Evolutionary conservation across 331 rosid species (phyloP), one percentile per base, ranked within the genome.

Genomic region (Malus hybrid): DNA sequence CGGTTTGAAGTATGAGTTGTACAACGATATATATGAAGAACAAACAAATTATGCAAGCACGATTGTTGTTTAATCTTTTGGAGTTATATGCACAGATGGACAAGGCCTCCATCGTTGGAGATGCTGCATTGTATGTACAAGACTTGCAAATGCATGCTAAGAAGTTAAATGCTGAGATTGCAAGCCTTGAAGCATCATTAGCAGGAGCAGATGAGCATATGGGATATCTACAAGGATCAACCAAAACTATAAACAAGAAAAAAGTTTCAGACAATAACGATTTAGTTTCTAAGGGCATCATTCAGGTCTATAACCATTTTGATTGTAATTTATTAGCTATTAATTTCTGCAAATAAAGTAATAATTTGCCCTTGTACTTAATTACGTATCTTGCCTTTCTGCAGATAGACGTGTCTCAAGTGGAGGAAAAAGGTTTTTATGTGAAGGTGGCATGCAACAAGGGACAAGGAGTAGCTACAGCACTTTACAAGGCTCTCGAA

Each of bases 331-430:
- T 44, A 44, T 44, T 44, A 6, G 2, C 3, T 4, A n/a, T 58
- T 58, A 58, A 58, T 1, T 10, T 26, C 4, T 10, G 7, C 30
- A 5, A 28, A 24, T 61, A 7, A 12, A 16, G 5, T n/a, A n/a
- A n/a, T 13, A 10, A 11, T 4, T 5, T n/a, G 7, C 32, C 9
- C 15, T 63, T 63, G 67, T 10, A 18, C 50, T 55, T 55, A 55
- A 55, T 55, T 1, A 24, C 6, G 15, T 22, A 60, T 29, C 50
- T 11, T 44, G 50, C 50, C 14, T 3, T 42, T 42, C 14, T 75
- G 74, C 61, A 91, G 98, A 82, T 94, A 85, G 92, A 90, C 12
- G 87, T 89, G 85, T 84, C 82, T 77, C 96, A 89, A 86, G 97
- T 94, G 72, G 92, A 92, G 82, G 97, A 88, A 83, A 90, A 86